Conservation (phyloP, 208 protist genomes). For the Acanthamoeba quina region DNA sequence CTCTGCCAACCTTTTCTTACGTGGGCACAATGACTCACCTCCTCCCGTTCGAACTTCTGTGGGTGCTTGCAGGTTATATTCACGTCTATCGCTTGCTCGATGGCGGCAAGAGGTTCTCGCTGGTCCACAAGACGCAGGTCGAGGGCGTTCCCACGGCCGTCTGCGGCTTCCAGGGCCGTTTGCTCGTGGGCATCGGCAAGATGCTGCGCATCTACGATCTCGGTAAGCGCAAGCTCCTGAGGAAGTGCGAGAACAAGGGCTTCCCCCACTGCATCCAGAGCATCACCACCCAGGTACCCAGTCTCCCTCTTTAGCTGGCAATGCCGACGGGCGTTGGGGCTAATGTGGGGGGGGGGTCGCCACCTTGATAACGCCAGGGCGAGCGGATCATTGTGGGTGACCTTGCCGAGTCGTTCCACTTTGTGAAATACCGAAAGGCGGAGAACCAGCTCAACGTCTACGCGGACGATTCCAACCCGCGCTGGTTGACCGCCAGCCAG, state of each 20-base stretch:
- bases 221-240: conserved; percentile 92
- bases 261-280: conserved; percentile 90
- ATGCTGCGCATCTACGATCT: conserved; percentile 92
- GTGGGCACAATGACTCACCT: not conserved
- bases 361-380: conserved; percentile 68
- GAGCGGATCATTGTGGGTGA: conserved; percentile 90
- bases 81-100: conserved; percentile 82
- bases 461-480: conserved; percentile 92
- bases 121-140: conserved; percentile 89
- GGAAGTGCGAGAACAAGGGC: conserved; percentile 92
- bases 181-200: conserved; percentile 89
- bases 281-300: conserved; percentile 79
- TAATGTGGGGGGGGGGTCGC: not conserved
- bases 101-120: conserved; percentile 29
- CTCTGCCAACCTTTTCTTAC: not conserved
- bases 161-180: conserved; percentile 87
- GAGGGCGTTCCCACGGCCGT: conserved; percentile 90
- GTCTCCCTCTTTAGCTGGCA: not conserved
- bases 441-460: conserved; percentile 91
- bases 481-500: conserved; percentile 86
- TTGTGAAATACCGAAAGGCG: conserved; percentile 88
- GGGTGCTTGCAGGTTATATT: conserved; percentile 72
- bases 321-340: not conserved
- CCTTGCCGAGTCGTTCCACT: conserved; percentile 90
- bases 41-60: not conserved